These are phyloP conservation scores for Ophiognomonia clavigignenti-juglandacearum DNA, from an alignment of 2,329 filamentous ascomycete genomes.

Conservation along the genomic window DNA sequence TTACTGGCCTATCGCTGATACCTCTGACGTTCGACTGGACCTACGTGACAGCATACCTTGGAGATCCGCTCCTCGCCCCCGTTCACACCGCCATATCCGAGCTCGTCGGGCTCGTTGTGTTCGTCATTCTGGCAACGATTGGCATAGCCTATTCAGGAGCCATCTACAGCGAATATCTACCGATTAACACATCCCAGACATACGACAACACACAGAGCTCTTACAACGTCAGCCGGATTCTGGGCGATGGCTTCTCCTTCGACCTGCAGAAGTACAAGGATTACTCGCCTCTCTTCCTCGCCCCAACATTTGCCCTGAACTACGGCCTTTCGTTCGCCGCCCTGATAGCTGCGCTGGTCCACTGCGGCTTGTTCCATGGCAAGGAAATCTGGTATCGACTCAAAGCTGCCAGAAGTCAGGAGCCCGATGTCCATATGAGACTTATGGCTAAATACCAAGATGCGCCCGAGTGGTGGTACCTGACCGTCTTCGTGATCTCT, in stretches of 20 bases:
- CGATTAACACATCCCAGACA: conserved; percentile 47
- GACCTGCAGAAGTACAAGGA: conserved; percentile 45
- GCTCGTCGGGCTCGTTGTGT: conserved; percentile 34
- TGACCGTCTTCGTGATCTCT: conserved; percentile 36
- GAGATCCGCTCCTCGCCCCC: conserved; percentile 29
- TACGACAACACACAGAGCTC: conserved; percentile 51
- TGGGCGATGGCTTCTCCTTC: conserved; percentile 43
- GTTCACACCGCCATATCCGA: conserved; percentile 37
- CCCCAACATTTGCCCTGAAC: conserved; percentile 39
- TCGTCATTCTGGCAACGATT: conserved; percentile 38
- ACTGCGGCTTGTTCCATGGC: conserved; percentile 33
- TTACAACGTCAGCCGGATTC: conserved; percentile 49
- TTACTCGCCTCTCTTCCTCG: conserved; percentile 52
- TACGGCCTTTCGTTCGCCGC: conserved; percentile 51
- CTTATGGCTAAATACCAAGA: conserved; percentile 50
- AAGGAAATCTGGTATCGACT: conserved; percentile 40
- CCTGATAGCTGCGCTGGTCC: conserved; percentile 38
- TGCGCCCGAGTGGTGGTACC: conserved; percentile 53
- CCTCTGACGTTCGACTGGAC: conserved; percentile 40
- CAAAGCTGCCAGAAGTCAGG: conserved; percentile 39
- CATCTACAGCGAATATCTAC: conserved; percentile 47
- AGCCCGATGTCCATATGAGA: conserved; percentile 43
- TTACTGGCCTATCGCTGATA: conserved; percentile 34
- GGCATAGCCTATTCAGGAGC: conserved; percentile 41
- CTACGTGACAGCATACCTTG: conserved; percentile 28